These are phyloP conservation scores for Coleophoma cylindrospora DNA, from an alignment of 2,329 filamentous ascomycete genomes.

Conservation along the genomic window DNA sequence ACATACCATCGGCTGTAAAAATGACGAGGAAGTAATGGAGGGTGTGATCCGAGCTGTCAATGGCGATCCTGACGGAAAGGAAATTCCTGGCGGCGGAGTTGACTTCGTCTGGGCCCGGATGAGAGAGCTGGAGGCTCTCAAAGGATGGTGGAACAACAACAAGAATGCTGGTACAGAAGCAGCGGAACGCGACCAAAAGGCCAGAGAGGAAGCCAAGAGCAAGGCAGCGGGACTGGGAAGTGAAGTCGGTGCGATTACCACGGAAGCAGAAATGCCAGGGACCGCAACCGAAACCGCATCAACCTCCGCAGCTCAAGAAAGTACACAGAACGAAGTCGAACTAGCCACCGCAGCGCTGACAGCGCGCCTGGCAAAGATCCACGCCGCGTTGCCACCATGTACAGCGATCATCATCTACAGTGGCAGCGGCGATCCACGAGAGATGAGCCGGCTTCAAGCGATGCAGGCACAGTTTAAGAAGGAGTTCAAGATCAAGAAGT, in stretches of 20 bases:
- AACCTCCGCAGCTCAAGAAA: conserved; percentile 3
- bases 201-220: conserved; percentile 1
- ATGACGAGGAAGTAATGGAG: conserved; percentile 52
- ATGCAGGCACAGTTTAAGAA: conserved; percentile 56
- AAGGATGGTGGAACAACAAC: conserved; percentile 64
- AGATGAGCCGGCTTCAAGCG: conserved; percentile 57
- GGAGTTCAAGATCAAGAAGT: conserved; percentile 62
- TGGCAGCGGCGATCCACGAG: conserved; percentile 62
- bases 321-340: conserved; percentile 4
- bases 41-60: conserved; percentile 52
- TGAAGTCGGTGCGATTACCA: background rate
- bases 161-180: conserved; percentile 16
- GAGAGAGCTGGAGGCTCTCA: conserved; percentile 58
- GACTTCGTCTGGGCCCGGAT: conserved; percentile 65
- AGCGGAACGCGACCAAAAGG: conserved; percentile 3
- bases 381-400: conserved; percentile 56
- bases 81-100: conserved; percentile 54
- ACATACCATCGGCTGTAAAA: conserved; percentile 49
- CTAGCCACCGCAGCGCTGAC: conserved; percentile 17
- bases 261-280: background rate
- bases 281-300: conserved; percentile 2
- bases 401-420: conserved; percentile 61
- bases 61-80: conserved; percentile 51
- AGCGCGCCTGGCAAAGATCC: conserved; percentile 47
- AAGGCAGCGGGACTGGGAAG: background rate